Base-by-base conservation (phyloP, 148 eudicot species). In the Persicaria maculosa region DNA sequence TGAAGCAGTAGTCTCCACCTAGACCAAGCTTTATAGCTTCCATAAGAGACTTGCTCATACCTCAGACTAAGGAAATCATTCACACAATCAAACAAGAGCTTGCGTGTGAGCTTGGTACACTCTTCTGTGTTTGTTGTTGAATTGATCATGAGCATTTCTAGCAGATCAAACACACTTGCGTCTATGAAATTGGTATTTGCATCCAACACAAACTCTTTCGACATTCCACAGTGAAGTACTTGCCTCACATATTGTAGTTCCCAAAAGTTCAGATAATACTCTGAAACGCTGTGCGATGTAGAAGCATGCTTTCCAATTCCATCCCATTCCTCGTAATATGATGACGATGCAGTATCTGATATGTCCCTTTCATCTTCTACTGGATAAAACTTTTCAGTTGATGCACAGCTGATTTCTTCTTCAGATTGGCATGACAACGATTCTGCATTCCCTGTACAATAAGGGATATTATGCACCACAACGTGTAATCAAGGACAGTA, bases 71-170 rank as follows among this genome's bases (percentile, higher is more conserved):
- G 72, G 71, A 80, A 86, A 68, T 92, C 92, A 46, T 74, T 74
- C 71, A 95, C 84, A 77, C 83, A 83, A 58, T 92, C 92, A 58
- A 95, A 90, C 76, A 95, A 68, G 43, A 85, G 74, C 77, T 81
- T 86, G 12, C 89, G 79, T 40, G 68, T 85, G 22, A 81, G 79
- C 76, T 82, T 86, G 74, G 85, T 74, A 68, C 68, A 72, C n/a
- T 84, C 86, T 72, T 88, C 91, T 73, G 61, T 50, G 68, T 72
- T 77, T 73, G 81, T 86, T 47, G 74, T 77, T 6, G 86, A 76
- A 36, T 72, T 72, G 25, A 36, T 64, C 67, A 79, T 80, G 75
- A 72, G 84, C 82, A 83, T 85, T 78, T 92, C 97, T 75, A 87
- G 79, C 74, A 79, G 80, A 72, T 89, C 87, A 68, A 86, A 95